Base-by-base conservation (phyloP, 1,284 basidiomycete genomes). In the Cryptococcus jaspeensis region DNA sequence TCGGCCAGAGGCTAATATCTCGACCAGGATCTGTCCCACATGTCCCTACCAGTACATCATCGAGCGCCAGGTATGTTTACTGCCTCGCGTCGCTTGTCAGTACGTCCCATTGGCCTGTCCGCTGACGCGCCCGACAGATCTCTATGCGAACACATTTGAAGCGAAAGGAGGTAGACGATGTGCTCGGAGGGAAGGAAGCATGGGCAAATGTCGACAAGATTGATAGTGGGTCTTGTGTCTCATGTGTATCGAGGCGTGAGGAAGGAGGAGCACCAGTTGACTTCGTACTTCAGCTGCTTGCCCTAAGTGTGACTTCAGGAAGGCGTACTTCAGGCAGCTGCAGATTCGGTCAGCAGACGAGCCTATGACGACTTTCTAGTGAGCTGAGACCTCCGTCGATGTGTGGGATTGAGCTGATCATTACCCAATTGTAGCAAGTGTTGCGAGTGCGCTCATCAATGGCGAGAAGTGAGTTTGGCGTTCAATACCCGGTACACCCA, bases 301-400 rank as follows among this genome's bases (percentile, higher is more conserved):
- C 75, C 87, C 88, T 15, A 94, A 93, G 72, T 99, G 95, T 77
- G 93, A 96, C 70, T 83, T 89, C 69, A 84, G 84, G 40, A 81
- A 87, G 55, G 92, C 95, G 7, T 98, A 95, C 78, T 99, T 90
- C 78, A 92, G 94, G 76, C 93, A 97, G 79, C 80, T 98, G 18
- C 95, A 99, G 76, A 99, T 98, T 64, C 81, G 95, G 37, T 94
- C 91, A 67, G 95, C 95, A 0, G 93, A 96, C 75, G 93, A 96
- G 72, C 93, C 93, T 6, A 94, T 93, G 89, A 96, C 93, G 8
- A 96, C 90, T 0, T 96, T 93, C 90, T 82, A 79, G 90, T 84
- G 58, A 65, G 75, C 66, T 13, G 18, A 9, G 41, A 43, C 22
- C 8, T 50, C 13, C 16, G 16, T 13, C n/a, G n/a, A 28, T 8